Conservation (phyloP, 352 stramenopile species). For the Globisporangium sylvaticum region DNA sequence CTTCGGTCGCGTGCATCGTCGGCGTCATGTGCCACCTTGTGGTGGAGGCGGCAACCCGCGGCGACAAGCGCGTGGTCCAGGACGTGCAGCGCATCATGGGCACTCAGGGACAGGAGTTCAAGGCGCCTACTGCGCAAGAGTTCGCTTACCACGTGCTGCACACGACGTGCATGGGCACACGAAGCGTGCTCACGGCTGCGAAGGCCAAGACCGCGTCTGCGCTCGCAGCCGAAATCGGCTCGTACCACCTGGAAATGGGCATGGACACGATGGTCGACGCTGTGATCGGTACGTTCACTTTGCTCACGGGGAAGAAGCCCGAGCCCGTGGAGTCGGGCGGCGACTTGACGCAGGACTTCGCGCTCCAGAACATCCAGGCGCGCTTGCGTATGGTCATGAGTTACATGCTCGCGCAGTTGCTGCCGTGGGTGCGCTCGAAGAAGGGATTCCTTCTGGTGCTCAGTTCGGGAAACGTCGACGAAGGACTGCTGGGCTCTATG, state of each 20-base stretch:
- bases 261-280: slow-evolving; percentile 95
- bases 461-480: slow-evolving; percentile 97
- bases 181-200: slow-evolving; percentile 91
- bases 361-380: slow-evolving; percentile 99
- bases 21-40: slow-evolving; percentile 97
- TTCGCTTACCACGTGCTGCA: slow-evolving; percentile 93
- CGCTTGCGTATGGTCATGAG: slow-evolving; percentile 97
- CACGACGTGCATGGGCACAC: slow-evolving; percentile 98
- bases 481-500: slow-evolving; percentile 98
- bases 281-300: slow-evolving; percentile 70
- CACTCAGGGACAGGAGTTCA: slow-evolving; percentile 48
- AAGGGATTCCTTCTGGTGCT: slow-evolving; percentile 97
- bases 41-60: slow-evolving; percentile 74
- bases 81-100: slow-evolving; percentile 86
- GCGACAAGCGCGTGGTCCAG: slow-evolving; percentile 73
- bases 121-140: slow-evolving; percentile 73
- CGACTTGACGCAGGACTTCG: slow-evolving; percentile 92
- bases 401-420: slow-evolving; percentile 97
- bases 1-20: slow-evolving; percentile 95
- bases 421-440: slow-evolving; percentile 95
- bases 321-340: slow-evolving; percentile 88
- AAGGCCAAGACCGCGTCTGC: slow-evolving; percentile 88
- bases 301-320: slow-evolving; percentile 89
- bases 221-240: slow-evolving; percentile 91
- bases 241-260: slow-evolving; percentile 93